phyloP scores from a whole-genome alignment of 208 protist species.

The Trypanosoma grayi region DNA sequence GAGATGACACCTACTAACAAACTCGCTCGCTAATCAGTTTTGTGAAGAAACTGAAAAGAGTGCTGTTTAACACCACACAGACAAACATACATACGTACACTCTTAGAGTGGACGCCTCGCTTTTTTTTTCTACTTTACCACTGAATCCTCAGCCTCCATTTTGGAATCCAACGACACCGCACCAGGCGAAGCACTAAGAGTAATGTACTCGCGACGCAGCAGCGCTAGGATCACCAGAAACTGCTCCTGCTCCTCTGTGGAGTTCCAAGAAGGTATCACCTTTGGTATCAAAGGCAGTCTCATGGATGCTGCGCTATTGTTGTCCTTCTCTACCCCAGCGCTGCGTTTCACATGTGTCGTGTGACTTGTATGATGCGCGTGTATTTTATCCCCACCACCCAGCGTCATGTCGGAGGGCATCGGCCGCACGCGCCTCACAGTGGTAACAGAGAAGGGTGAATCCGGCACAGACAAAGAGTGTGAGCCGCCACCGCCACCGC shows the following conservation, averaged over 20 bases:
- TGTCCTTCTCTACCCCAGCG: constrained; percentile 1
- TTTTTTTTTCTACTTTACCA: constrained; percentile 7
- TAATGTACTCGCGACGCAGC: constrained; percentile 32
- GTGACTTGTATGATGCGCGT: constrained; percentile 4
- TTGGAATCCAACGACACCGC: not conserved
- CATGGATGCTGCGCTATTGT: not conserved
- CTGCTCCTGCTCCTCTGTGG: constrained; percentile 54
- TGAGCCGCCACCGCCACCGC: no score
- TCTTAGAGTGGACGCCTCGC: no score
- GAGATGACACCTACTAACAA: no score
- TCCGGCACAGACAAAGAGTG: constrained; percentile 10
- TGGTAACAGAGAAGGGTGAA: constrained; percentile 45
- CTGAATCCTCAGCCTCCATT: not conserved
- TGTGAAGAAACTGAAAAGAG: no score
- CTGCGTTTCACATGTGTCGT: constrained; percentile 1
- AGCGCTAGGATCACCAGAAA: constrained; percentile 51
- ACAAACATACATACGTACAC: no score
- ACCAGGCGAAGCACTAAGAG: constrained; percentile 3
- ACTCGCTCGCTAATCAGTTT: no score
- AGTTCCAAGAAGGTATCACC: constrained; percentile 71
- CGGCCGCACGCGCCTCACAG: constrained; percentile 28
- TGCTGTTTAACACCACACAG: no score
- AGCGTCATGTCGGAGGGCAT: constrained; percentile 6
- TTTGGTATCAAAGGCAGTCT: constrained; percentile 30
- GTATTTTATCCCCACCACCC: not conserved